Evolutionary conservation across 2,329 filamentous ascomycete species (phyloP), one percentile per base, ranked within the genome.

Genomic region (Sporothrix sp.): DNA sequence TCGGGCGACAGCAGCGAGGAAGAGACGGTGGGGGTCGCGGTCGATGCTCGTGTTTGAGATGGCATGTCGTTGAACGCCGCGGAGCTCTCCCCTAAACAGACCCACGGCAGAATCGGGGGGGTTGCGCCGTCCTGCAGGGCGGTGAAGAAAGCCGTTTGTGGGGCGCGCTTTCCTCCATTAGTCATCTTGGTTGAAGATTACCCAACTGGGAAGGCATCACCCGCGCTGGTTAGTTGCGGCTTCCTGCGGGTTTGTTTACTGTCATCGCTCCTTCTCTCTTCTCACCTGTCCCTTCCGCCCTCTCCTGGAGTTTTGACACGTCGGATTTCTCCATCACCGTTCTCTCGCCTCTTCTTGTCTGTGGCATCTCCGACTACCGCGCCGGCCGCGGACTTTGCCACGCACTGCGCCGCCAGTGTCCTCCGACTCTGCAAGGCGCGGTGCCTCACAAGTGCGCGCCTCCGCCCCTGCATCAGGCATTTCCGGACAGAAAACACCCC

Each of bases 31-130:
- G n/a, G n/a, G n/a, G n/a, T n/a, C n/a, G n/a, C n/a, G n/a, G n/a
- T n/a, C n/a, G n/a, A n/a, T 43, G 2, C 13, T 43, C 25, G 27
- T n/a, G 11, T 44, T 33, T 33, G 25, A 28, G 25, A 28, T 28
- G 25, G 6, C 6, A 28, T 28, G 25, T 28, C 25, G 25, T 28
- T 5, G 10, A 10, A 28, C 7, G 28, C 8, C 8, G 32, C 7
- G 14, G 32, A 11, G 32, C 32, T 35, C 9, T 35, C 9, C n/a
- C n/a, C n/a, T n/a, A n/a, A n/a, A n/a, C n/a, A n/a, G n/a, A n/a
- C n/a, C n/a, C 45, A 48, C 35, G 47, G 47, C 47, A 49, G 47
- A 49, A 49, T 40, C 10, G 28, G 9, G 20, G n/a, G n/a, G n/a
- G 5, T 16, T 37, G 32, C 8, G 7, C 11, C 14, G 28, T n/a